Percentiles rank a stretch among this genome's conserved stretches.
These are phyloP conservation scores for Lactifluus volemus DNA, from an alignment of 768 basidiomycete species.

Conservation along the genomic window DNA sequence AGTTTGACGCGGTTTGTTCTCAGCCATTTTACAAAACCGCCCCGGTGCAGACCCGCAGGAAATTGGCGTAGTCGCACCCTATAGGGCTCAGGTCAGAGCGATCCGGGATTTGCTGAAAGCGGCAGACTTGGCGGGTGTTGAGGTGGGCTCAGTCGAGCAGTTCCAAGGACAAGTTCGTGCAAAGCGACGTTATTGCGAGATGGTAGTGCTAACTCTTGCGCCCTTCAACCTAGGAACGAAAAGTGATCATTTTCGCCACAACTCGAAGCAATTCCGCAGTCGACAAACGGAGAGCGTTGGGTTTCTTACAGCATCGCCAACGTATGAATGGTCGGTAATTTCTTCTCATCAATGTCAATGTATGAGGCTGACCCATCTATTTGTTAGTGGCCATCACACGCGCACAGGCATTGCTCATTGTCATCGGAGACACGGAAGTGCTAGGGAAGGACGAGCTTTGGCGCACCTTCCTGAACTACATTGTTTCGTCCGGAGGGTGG, in stretches of 20 bases:
- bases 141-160: conserved; percentile 33
- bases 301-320: conserved; percentile 29
- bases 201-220: neutral
- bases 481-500: conserved; percentile 45
- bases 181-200: neutral
- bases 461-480: conserved; percentile 51
- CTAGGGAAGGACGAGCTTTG: conserved; percentile 52
- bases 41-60: conserved; percentile 21
- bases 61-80: conserved; percentile 34
- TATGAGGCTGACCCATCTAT: neutral
- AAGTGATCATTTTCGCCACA: conserved; percentile 31
- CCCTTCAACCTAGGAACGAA: conserved; percentile 26
- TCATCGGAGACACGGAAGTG: conserved; percentile 52
- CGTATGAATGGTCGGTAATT: conserved; percentile 32
- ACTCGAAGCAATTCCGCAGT: conserved; percentile 27
- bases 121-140: conserved; percentile 18
- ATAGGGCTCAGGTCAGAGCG: conserved; percentile 30
- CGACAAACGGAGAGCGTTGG: conserved; percentile 24
- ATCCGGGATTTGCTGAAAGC: conserved; percentile 24
- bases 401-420: conserved; percentile 52
- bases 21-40: neutral
- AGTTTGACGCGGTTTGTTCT: conserved; percentile 1
- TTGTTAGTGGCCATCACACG: conserved; percentile 54
- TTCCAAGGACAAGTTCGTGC: conserved; percentile 34
- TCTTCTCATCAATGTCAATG: neutral